These are phyloP conservation scores for Eustoma russellianum DNA, from an alignment of 257 asterid genomes.

Conservation along the genomic window DNA sequence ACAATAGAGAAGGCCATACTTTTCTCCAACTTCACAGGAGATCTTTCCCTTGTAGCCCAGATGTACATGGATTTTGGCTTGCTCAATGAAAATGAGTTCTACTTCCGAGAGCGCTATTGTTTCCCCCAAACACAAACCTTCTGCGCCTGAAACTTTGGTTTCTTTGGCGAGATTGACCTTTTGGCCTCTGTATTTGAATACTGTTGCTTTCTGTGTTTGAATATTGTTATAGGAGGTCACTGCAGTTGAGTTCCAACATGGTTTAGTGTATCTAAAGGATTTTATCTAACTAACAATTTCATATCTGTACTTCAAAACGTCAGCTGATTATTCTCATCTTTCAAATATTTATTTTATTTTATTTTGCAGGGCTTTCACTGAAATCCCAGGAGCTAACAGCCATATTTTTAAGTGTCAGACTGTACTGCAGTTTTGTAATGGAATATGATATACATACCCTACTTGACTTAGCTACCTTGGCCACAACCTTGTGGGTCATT, in stretches of 20 bases:
- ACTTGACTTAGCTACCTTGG: slow-evolving; percentile 86
- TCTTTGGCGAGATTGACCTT: no score
- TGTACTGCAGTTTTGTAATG: slow-evolving; percentile 91
- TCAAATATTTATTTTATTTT: background rate
- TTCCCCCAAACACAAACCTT: no score
- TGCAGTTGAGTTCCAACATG: no score
- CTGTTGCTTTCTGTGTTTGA: background rate
- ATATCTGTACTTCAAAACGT: background rate
- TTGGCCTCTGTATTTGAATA: no score
- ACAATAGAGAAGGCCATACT: no score
- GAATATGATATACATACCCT: slow-evolving; percentile 92
- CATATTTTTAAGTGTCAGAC: slow-evolving; percentile 82
- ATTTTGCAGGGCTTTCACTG: slow-evolving; percentile 70
- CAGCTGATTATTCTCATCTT: background rate
- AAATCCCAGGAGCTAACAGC: slow-evolving; percentile 95
- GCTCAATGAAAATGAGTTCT: no score
- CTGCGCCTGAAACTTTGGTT: no score
- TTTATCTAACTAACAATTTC: background rate
- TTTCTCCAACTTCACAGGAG: no score
- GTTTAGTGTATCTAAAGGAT: no score
- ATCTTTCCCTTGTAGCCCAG: no score
- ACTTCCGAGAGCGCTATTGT: no score
- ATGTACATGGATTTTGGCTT: no score
- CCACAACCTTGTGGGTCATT: slow-evolving; percentile 88
- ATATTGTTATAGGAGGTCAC: background rate